phyloP scores from a whole-genome alignment of 805 yeast species.

The Yamadazyma akitaensis region DNA sequence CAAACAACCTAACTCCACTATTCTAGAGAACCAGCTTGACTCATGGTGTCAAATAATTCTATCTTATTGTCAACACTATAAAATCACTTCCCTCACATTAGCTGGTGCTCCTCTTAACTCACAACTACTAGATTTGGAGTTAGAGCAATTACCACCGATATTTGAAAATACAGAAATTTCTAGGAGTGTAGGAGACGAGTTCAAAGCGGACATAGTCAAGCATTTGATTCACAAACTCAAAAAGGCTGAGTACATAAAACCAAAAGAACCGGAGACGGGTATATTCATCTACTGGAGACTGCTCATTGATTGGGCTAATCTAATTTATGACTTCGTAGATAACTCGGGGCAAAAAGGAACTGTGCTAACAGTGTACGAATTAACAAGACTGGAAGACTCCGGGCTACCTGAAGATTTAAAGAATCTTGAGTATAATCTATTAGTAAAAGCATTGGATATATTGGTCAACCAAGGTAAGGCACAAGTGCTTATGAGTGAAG shows the following conservation, averaged over 20 bases:
- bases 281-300: slow-evolving; percentile 60
- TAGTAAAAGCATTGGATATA: slow-evolving; percentile 52
- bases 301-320: slow-evolving; percentile 38
- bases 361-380: slow-evolving; percentile 78
- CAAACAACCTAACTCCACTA: slow-evolving; percentile 77
- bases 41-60: slow-evolving; percentile 72
- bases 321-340: slow-evolving; percentile 43
- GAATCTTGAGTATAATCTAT: slow-evolving; percentile 55
- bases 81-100: slow-evolving; percentile 31
- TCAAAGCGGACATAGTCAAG: slow-evolving; percentile 52
- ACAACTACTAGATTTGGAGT: slow-evolving; percentile 20
- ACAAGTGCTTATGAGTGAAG: slow-evolving; percentile 64
- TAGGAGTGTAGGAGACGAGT: slow-evolving; percentile 52
- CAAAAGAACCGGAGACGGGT: slow-evolving; percentile 63
- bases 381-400: slow-evolving; percentile 60
- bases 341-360: slow-evolving; percentile 73
- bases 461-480: slow-evolving; percentile 71
- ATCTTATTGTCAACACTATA: slow-evolving; percentile 53
- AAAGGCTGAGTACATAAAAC: slow-evolving; percentile 54
- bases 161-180: slow-evolving; percentile 53
- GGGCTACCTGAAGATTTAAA: slow-evolving; percentile 55
- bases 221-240: slow-evolving; percentile 51
- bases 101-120: slow-evolving; percentile 28
- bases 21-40: slow-evolving; percentile 71
- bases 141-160: slow-evolving; percentile 29